These are phyloP conservation scores for Eucalyptus cloeziana DNA, from an alignment of 345 rosid species.

Conservation along the genomic window DNA sequence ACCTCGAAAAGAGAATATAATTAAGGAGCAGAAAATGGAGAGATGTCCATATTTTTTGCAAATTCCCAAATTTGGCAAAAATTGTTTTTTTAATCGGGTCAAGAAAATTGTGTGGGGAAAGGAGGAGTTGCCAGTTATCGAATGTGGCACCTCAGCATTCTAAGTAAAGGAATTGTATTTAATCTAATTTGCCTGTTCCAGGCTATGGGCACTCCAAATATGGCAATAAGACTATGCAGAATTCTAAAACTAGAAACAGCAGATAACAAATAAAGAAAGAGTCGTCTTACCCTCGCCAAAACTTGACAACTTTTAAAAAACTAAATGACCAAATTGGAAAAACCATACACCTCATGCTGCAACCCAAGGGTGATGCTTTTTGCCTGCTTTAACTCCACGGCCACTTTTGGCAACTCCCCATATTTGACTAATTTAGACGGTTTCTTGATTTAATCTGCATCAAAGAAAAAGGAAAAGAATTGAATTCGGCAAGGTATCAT, in stretches of 20 bases:
- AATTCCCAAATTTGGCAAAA: not conserved
- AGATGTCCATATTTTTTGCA: not conserved
- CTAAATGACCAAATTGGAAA: not conserved
- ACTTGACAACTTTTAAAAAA: not conserved
- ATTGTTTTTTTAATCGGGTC: not conserved
- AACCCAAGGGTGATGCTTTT: not conserved
- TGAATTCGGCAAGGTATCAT: not conserved
- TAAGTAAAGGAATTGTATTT: not conserved
- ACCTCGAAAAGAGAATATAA: not conserved
- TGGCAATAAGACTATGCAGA: not conserved
- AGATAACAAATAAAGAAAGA: not conserved
- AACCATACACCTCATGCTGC: not conserved
- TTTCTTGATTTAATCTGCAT: not conserved
- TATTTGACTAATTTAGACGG: not conserved
- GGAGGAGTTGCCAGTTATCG: not conserved
- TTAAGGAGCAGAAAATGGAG: not conserved
- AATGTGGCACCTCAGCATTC: not conserved
- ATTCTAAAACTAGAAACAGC: not conserved
- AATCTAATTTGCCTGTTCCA: not conserved
- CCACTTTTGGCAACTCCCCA: not conserved
- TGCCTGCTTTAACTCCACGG: not conserved
- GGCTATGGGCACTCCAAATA: not conserved
- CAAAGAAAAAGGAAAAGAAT: not conserved
- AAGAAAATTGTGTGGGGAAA: not conserved
- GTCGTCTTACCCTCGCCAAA: not conserved